Evolutionary conservation across 495 filamentous ascomycete genomes (phyloP), one percentile per base, ranked within the genome.

Genomic region (Penicillium manginii): DNA sequence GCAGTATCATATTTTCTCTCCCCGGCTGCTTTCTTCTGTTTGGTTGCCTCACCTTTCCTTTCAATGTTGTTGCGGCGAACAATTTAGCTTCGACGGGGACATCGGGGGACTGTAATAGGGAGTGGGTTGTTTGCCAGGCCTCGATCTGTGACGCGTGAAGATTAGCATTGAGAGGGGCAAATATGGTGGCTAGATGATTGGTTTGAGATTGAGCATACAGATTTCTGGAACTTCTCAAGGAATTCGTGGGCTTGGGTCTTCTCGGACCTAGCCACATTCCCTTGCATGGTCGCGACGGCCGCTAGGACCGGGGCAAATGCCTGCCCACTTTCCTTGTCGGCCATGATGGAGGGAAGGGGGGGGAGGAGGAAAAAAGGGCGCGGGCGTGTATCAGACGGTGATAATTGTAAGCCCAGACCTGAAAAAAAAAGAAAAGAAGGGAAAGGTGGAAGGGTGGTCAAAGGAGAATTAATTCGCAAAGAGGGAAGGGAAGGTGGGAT

Each of bases 181-280:
- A 43, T 19, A 17, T 43, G 6, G 4, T 29, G 26, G 26, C 9
- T 29, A 8, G 3, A 29, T 29, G 26, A 29, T 29, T 29, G 26
- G 6, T 29, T 29, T 23, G 1, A 23, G 21, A 22, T 12, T 29
- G 54, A 31, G 85, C 92, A 58, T 75, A 97, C 93, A 67, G 94
- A 96, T 84, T 98, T 99, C 85, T 99, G 94, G 80, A 97, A 99
- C 57, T 86, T 86, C 77, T 94, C 91, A 51, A 99, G 83, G 73
- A 87, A 98, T 64, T 93, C 86, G 71, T 94, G 89, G 37, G 94
- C 94, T 67, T 88, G 86, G 71, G 88, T 85, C 78, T 98, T 99
- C 73, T 93, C 88, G 33, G 86, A 78, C 67, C 87, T 83, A 66
- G 92, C 84, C 60, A 87, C 88, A 78, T 89, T 91, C 73, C 91